These are phyloP conservation scores for Boeremia exigua DNA, from an alignment of 2,329 filamentous ascomycete genomes.

Conservation along the genomic window DNA sequence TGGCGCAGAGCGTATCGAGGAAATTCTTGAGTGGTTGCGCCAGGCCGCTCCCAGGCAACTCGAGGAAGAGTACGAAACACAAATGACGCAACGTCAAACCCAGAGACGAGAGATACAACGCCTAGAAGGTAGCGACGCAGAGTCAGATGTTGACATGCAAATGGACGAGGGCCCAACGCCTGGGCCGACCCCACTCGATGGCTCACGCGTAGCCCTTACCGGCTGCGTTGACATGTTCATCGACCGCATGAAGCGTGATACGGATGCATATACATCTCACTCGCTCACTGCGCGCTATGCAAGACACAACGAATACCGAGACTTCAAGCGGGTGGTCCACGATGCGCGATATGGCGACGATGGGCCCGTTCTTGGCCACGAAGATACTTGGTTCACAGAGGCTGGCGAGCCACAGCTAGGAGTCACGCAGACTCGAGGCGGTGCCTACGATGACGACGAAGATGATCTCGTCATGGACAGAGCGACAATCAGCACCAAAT, in stretches of 20 bases:
- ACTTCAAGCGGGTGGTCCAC: conserved; percentile 67
- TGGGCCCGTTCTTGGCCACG: conserved; percentile 60
- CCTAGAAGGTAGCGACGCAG: conserved; percentile 26
- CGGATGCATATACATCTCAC: conserved; percentile 52
- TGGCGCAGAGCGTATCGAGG: conserved; percentile 53
- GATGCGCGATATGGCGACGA: conserved; percentile 64
- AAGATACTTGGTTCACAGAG: conserved; percentile 68
- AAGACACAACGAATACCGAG: conserved; percentile 64
- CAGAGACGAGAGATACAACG: conserved; percentile 22
- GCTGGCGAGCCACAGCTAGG: conserved; percentile 53
- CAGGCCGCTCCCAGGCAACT: conserved; percentile 40
- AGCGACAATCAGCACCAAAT: conserved; percentile 70
- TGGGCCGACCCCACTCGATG: conserved; percentile 46
- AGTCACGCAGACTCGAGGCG: conserved; percentile 45
- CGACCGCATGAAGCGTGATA: conserved; percentile 48
- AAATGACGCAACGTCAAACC: conserved; percentile 46
- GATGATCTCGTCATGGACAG: conserved; percentile 73
- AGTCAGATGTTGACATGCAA: conserved; percentile 45
- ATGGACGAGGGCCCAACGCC: conserved; percentile 48
- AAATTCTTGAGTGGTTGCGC: conserved; percentile 53
- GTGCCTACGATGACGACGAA: conserved; percentile 60
- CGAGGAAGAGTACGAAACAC: conserved; percentile 41
- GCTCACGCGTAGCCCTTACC: conserved; percentile 39
- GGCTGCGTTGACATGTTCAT: conserved; percentile 48
- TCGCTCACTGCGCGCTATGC: conserved; percentile 58